A percentile compares a stretch with the other conserved stretches of the same genome.
These are phyloP conservation scores for Penicillium dipodomyicola DNA, from an alignment of 495 filamentous ascomycete genomes.

Conservation along the genomic window DNA sequence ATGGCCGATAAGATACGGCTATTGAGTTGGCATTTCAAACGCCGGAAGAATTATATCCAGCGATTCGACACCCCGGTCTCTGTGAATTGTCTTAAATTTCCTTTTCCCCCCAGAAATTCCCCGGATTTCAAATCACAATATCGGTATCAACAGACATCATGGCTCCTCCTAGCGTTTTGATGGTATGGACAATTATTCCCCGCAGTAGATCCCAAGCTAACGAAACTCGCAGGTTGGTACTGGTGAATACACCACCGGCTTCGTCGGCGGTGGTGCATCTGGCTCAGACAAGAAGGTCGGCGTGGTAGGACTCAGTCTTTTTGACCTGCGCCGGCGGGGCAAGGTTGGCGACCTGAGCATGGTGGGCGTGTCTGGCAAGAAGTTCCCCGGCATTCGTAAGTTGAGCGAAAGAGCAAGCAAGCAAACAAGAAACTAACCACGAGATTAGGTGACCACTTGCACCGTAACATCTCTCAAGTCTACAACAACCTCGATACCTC, in stretches of 20 bases:
- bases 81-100: slow-evolving; percentile 17
- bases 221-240: slow-evolving; percentile 62
- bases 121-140: background rate
- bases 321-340: slow-evolving; percentile 82
- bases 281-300: slow-evolving; percentile 90
- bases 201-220: slow-evolving; percentile 14
- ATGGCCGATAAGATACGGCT: slow-evolving; percentile 29
- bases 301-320: slow-evolving; percentile 85
- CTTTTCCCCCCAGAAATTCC: slow-evolving; percentile 2
- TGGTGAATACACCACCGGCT: slow-evolving; percentile 96
- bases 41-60: slow-evolving; percentile 34
- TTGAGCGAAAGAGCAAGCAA: slow-evolving; percentile 1
- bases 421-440: slow-evolving; percentile 4
- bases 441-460: slow-evolving; percentile 68
- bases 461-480: slow-evolving; percentile 80
- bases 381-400: slow-evolving; percentile 88
- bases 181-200: slow-evolving; percentile 53
- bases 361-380: slow-evolving; percentile 83
- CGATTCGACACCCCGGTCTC: slow-evolving; percentile 11
- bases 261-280: slow-evolving; percentile 73
- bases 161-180: slow-evolving; percentile 81
- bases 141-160: slow-evolving; percentile 40
- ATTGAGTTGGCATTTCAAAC: slow-evolving; percentile 29
- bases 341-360: slow-evolving; percentile 85
- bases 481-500: slow-evolving; percentile 85